Evolutionary conservation across 2,329 filamentous ascomycete genomes (phyloP).

Genomic region (Colletotrichum sp.): DNA sequence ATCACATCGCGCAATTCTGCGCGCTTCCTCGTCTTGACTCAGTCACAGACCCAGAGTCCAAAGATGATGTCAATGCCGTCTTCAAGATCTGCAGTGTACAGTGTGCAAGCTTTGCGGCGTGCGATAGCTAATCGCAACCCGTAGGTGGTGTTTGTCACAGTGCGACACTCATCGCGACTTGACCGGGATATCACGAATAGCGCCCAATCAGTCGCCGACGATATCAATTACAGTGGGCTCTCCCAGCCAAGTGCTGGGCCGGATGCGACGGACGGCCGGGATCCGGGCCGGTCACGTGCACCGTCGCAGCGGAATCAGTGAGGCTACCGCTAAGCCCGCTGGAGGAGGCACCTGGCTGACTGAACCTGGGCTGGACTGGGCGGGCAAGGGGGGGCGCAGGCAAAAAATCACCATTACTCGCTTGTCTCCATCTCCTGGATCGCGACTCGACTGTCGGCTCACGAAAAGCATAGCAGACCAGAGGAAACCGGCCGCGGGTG

Average conservation of each 20-base stretch:
- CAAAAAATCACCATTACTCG: slow-evolving; percentile 17
- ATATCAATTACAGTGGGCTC: background rate
- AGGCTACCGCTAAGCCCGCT: background rate
- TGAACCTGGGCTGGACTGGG: background rate
- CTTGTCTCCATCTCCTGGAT: background rate
- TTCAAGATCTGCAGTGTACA: background rate
- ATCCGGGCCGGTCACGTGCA: slow-evolving; percentile 26
- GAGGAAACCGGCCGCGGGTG: background rate
- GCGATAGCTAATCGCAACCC: background rate
- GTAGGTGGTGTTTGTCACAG: background rate
- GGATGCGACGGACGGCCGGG: background rate
- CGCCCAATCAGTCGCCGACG: background rate
- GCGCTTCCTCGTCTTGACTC: background rate
- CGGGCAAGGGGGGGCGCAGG: background rate
- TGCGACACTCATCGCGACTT: background rate
- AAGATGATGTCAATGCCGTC: background rate
- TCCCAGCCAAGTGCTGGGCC: background rate
- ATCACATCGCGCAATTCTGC: background rate
- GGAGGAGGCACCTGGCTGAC: background rate
- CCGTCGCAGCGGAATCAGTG: background rate
- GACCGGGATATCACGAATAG: background rate
- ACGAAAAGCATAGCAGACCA: background rate
- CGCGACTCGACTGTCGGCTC: background rate
- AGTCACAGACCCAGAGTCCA: background rate
- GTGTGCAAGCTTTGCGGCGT: background rate